phyloP scores from a whole-genome alignment of 768 basidiomycete genomes.

The Auricularia cornea region DNA sequence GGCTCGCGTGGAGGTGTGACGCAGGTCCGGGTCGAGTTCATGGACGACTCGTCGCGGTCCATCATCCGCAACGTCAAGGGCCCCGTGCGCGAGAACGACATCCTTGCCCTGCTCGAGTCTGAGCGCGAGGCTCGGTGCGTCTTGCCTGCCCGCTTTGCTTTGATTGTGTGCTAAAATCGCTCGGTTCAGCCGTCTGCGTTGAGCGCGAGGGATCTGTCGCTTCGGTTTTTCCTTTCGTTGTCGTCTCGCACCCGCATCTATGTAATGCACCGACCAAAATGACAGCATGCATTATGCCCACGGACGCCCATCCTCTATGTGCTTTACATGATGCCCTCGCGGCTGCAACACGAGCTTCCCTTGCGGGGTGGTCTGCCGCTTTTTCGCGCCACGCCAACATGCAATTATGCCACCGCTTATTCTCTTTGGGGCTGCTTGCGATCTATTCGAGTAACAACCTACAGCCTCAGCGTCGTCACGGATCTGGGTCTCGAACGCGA shows the following conservation, averaged over 20 bases:
- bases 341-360: no score
- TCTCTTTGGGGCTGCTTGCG: no score
- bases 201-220: not conserved
- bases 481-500: no score
- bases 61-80: constrained; percentile 99
- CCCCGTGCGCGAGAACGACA: constrained; percentile 92
- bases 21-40: constrained; percentile 98
- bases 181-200: not conserved
- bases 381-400: no score
- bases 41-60: constrained; percentile 91
- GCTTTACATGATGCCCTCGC: no score
- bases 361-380: no score
- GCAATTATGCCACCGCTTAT: no score
- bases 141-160: no score
- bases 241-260: not conserved
- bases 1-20: constrained; percentile 99
- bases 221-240: not conserved
- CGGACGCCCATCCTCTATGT: not conserved
- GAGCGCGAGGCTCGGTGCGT: constrained; percentile 99
- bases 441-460: no score
- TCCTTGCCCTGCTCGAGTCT: constrained; percentile 91
- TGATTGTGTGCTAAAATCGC: no score
- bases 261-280: not conserved
- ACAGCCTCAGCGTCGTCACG: no score
- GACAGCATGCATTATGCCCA: not conserved